Conservation (phyloP, 2,329 filamentous ascomycete genomes). For the Aspergillus eucalypticola region DNA sequence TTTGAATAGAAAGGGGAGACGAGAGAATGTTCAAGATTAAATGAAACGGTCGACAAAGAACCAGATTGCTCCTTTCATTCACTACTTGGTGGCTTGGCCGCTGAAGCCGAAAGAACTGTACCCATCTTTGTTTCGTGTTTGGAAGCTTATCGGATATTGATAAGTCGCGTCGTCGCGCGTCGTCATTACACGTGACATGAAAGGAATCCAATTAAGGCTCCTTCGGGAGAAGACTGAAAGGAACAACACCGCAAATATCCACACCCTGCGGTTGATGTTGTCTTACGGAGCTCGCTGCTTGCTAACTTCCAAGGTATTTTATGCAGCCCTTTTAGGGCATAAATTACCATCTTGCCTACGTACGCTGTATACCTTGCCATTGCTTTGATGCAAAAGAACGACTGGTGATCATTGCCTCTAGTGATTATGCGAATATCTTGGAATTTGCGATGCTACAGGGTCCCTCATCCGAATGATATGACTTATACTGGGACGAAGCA, state of each 20-base stretch:
- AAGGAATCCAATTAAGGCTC: not conserved
- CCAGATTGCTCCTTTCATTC: not conserved
- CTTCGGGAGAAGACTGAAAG: not conserved
- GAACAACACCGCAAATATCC: too few species aligned
- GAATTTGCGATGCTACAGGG: not conserved
- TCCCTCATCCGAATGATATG: not conserved
- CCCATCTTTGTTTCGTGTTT: conserved; percentile 7
- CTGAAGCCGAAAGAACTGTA: not conserved
- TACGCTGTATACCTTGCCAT: not conserved
- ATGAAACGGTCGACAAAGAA: not conserved
- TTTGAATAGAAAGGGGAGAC: not conserved
- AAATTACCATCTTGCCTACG: not conserved
- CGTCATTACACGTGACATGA: not conserved
- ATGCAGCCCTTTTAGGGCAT: not conserved
- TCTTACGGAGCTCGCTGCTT: too few species aligned
- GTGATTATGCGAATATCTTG: not conserved
- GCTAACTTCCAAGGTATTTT: not conserved
- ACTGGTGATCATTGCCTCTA: not conserved
- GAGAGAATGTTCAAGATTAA: not conserved
- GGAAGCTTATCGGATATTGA: not conserved
- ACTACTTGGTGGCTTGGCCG: not conserved
- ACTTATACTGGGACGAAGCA: too few species aligned
- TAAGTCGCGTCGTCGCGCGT: conserved; percentile 19
- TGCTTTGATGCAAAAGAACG: not conserved
- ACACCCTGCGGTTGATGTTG: too few species aligned